phyloP scores from a whole-genome alignment of 2,329 filamentous ascomycete genomes.

The Colletotrichum chrysophilum region DNA sequence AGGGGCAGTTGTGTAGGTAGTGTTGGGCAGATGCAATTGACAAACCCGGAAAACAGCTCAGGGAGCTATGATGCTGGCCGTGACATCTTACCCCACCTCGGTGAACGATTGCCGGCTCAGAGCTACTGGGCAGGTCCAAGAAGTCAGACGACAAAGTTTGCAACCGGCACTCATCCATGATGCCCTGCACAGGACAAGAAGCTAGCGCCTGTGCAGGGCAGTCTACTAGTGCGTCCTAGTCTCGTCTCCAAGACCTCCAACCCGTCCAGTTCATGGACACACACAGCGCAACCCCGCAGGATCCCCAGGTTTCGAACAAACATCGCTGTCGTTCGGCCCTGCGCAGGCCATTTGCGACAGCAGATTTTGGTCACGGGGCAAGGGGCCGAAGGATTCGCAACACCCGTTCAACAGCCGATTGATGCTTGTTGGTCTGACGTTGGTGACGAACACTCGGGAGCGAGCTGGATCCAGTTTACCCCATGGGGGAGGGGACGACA shows the following conservation, averaged over 20 bases:
- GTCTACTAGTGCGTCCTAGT: background rate
- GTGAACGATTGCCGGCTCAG: background rate
- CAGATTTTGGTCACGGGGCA: background rate
- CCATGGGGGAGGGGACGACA: background rate
- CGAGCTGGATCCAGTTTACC: background rate
- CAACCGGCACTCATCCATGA: background rate
- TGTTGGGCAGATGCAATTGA: background rate
- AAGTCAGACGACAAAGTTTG: background rate
- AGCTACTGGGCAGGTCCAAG: background rate
- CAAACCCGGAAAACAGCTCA: background rate
- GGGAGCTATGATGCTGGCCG: background rate
- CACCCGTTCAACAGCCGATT: constrained; percentile 3
- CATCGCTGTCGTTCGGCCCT: background rate
- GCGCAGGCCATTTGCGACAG: background rate
- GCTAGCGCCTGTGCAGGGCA: background rate
- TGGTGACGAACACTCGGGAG: background rate
- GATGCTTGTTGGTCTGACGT: background rate
- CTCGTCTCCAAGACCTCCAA: background rate
- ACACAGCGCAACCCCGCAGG: constrained; percentile 7
- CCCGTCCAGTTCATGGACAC: background rate
- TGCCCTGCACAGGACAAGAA: background rate
- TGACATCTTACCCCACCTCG: background rate
- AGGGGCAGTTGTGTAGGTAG: background rate
- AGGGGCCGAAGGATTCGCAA: background rate
- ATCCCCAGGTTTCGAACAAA: background rate